Evolutionary conservation across 1,284 basidiomycete genomes (phyloP).

Genomic region (Microbotryum violaceum): DNA sequence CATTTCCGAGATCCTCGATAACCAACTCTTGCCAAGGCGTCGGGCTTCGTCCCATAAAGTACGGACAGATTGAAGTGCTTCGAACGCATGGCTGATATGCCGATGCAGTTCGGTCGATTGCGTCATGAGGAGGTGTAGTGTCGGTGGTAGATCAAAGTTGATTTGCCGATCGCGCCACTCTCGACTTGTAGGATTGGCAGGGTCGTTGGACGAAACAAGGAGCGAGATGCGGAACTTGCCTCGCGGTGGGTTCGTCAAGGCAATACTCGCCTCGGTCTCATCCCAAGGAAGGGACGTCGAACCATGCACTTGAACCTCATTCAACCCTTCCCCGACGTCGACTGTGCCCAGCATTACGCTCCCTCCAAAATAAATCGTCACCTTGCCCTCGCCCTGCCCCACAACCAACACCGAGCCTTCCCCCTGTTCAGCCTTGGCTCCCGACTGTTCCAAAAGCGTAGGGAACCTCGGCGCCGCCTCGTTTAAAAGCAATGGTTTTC

Average conservation of each 20-base stretch:
- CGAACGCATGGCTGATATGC: conserved; percentile 16
- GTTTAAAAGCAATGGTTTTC: conserved; percentile 9
- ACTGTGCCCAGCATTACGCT: conserved; percentile 15
- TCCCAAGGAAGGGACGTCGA: background rate
- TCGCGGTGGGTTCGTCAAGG: background rate
- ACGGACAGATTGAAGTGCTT: conserved; percentile 20
- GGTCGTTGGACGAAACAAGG: background rate
- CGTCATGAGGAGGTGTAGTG: conserved; percentile 6
- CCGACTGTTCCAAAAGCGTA: conserved; percentile 4
- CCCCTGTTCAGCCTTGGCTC: background rate
- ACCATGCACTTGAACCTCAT: background rate
- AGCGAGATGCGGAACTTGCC: background rate
- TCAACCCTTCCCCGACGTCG: background rate
- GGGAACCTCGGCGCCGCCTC: conserved; percentile 8
- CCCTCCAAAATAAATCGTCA: conserved; percentile 19
- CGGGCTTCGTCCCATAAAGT: conserved; percentile 25
- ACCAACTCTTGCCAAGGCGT: conserved; percentile 27
- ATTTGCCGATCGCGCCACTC: background rate
- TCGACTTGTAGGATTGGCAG: background rate
- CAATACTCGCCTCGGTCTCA: no score
- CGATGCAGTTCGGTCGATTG: conserved; percentile 10
- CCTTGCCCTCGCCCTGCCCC: conserved; percentile 6
- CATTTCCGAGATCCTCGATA: conserved; percentile 17
- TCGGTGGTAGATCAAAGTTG: conserved; percentile 3
- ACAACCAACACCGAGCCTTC: conserved; percentile 7